phyloP scores from a whole-genome alignment of 148 eudicot species.

The Amaranthus hypochondriacus region DNA sequence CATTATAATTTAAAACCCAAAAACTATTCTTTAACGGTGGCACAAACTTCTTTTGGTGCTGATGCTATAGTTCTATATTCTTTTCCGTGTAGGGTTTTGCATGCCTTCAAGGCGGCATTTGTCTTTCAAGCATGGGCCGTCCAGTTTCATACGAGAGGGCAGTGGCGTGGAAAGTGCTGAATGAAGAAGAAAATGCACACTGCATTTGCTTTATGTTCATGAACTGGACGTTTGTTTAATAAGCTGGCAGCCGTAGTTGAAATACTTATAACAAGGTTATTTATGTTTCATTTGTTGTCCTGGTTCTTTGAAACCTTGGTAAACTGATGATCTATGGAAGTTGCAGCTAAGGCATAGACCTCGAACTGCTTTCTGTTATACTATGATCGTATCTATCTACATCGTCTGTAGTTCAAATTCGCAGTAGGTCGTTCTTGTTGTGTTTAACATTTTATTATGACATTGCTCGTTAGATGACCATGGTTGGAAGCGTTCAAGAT shows the following conservation, averaged over 20 bases:
- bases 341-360: conserved; percentile 19
- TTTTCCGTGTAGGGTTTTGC: conserved; percentile 57
- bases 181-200: conserved; percentile 76
- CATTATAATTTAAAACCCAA: no score
- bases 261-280: conserved; percentile 8
- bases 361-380: conserved; percentile 16
- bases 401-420: no score
- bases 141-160: conserved; percentile 77
- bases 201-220: conserved; percentile 89
- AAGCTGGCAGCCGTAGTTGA: conserved; percentile 3
- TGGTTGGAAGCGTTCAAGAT: no score
- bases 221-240: conserved; percentile 79
- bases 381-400: no score
- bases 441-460: no score
- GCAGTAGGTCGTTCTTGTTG: no score
- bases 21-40: no score
- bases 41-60: no score
- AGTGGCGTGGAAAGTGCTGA: conserved; percentile 88
- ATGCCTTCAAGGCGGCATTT: conserved; percentile 81
- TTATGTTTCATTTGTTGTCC: conserved; percentile 1
- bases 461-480: no score
- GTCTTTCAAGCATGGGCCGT: conserved; percentile 87
- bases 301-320: conserved; percentile 2
- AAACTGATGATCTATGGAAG: conserved; percentile 12
- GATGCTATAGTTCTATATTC: not conserved